Base-by-base conservation (phyloP, 2,329 filamentous ascomycete species). In the Arthroderma uncinatum region DNA sequence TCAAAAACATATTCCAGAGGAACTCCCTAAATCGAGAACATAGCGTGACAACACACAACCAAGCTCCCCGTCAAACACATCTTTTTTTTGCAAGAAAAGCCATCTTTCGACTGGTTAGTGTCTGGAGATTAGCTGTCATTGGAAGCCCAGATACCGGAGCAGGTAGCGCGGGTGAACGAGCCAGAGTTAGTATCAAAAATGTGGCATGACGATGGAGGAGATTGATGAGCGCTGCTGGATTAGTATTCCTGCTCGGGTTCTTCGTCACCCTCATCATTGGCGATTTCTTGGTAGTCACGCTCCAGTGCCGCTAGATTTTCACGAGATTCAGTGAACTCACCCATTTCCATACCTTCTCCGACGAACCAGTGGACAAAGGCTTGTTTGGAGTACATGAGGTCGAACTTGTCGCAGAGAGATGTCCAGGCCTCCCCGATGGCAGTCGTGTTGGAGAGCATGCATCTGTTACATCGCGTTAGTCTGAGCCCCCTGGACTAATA, bases 341-440 rank as follows among this genome's bases (percentile, higher is more conserved):
- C 88, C 73, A 93, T 88, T 77, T 93, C 88, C 88, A 93, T 93
- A 76, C 88, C 88, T 76, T 93, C 88, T 63, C 88, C 88, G 56
- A 93, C 88, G 64, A 85, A 85, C 82, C 82, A 85, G 68, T 85
- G 82, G n/a, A 85, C 82, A 66, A 85, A 85, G 10, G 82, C 82
- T 61, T 82, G 79, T 74, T 85, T 85, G 60, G 78, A 79, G 72
- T 85, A 85, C 82, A 85, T 85, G 61, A 85, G 78, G 65, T 85
- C 82, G 69, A 85, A 85, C 67, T 85, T 85, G 72, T 82, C 80
- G 66, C 83, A 80, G 36, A 85, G 76, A 62, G 81, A 76, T 50
- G 76, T 76, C 82, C 82, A 85, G 7, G 82, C 82, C 68, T 85
- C 82, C 50, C 81, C 75, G 59, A 85, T 85, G 44, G 82, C 80